Evolutionary conservation across 2,329 filamentous ascomycete genomes (phyloP).

Genomic region (Cercospora sp.): DNA sequence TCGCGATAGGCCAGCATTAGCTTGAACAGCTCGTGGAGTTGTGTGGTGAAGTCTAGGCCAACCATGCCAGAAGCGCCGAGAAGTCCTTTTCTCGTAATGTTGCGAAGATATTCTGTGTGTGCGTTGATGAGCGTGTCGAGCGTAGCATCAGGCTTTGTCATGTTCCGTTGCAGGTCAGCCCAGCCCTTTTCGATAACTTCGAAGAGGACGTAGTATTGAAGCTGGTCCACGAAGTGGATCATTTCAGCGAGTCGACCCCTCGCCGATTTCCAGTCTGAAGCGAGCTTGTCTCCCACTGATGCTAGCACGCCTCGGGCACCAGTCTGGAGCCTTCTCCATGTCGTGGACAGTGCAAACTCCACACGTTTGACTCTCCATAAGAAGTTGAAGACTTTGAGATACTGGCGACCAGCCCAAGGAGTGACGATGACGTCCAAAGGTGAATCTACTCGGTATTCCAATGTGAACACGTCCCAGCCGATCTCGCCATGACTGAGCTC

Average conservation of each 20-base stretch:
- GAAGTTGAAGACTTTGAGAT: conserved; percentile 99
- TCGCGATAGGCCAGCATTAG: conserved; percentile 94
- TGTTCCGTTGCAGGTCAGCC: conserved; percentile 81
- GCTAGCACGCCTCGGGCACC: conserved; percentile 88
- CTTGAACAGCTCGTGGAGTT: conserved; percentile 88
- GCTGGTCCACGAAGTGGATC: conserved; percentile 95
- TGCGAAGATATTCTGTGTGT: conserved; percentile 85
- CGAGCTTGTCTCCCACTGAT: conserved; percentile 64
- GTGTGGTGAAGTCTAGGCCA: conserved; percentile 73
- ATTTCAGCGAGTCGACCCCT: conserved; percentile 91
- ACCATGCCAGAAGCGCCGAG: conserved; percentile 62
- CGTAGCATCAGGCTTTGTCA: conserved; percentile 76
- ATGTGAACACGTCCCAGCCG: conserved; percentile 97
- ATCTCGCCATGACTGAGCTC: conserved; percentile 96
- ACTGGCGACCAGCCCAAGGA: conserved; percentile 91
- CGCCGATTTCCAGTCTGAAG: conserved; percentile 79
- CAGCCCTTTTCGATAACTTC: conserved; percentile 97
- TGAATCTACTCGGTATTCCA: conserved; percentile 97
- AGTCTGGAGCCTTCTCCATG: conserved; percentile 95
- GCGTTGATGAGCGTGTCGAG: conserved; percentile 93
- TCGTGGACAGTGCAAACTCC: conserved; percentile 86
- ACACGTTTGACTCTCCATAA: conserved; percentile 97
- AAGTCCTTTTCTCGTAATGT: conserved; percentile 94
- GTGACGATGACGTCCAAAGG: conserved; percentile 97
- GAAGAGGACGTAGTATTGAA: conserved; percentile 98